phyloP scores from a whole-genome alignment of 176 grass and related monocot genomes.

The Oryza brachyantha region DNA sequence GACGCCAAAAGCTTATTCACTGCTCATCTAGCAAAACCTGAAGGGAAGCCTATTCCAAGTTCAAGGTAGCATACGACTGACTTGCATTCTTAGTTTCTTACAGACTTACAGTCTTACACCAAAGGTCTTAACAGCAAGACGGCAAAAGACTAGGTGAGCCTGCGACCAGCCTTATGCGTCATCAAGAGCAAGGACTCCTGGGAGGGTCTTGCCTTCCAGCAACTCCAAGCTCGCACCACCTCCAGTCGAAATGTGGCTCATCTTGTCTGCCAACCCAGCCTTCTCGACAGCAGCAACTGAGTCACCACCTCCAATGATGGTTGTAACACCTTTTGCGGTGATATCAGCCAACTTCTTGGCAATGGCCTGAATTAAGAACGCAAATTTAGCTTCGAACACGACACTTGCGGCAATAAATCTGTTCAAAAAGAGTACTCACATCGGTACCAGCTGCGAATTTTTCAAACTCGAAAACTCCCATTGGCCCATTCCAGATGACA shows the following conservation, averaged over 20 bases:
- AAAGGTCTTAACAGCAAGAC: background rate
- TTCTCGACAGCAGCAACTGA: constrained; percentile 88
- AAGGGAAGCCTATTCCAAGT: background rate
- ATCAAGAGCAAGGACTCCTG: constrained; percentile 77
- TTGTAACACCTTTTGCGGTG: constrained; percentile 54
- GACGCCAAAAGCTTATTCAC: constrained; percentile 23
- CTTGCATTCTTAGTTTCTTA: background rate
- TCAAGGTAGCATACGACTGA: background rate
- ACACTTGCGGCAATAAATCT: background rate
- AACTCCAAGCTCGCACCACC: constrained; percentile 82
- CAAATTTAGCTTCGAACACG: background rate
- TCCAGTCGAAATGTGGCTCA: constrained; percentile 90
- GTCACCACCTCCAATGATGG: constrained; percentile 80
- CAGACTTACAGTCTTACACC: background rate
- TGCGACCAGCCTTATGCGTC: constrained; percentile 45
- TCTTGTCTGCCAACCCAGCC: constrained; percentile 60
- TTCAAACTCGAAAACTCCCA: constrained; percentile 92
- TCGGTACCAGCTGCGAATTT: constrained; percentile 82
- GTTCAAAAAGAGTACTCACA: constrained; percentile 31
- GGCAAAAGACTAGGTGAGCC: background rate
- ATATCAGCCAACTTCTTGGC: constrained; percentile 77
- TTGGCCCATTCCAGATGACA: constrained; percentile 86
- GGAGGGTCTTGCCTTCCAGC: constrained; percentile 72
- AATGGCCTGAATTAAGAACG: constrained; percentile 40
- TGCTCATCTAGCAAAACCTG: constrained; percentile 17